phyloP scores from a whole-genome alignment of 2,329 filamentous ascomycete genomes.

The Talaromyces atroroseus region DNA sequence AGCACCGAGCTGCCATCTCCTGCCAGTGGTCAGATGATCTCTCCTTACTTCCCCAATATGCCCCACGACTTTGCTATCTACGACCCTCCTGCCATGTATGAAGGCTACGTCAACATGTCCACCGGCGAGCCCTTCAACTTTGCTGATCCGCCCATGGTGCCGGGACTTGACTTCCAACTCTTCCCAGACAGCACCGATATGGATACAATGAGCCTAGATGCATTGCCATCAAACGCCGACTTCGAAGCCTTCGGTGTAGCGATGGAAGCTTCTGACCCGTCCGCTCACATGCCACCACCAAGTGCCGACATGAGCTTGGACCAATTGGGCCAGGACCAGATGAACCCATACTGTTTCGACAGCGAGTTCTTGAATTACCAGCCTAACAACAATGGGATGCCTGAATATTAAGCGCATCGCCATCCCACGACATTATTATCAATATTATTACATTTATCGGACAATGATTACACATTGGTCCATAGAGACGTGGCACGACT shows the following conservation, averaged over 20 bases:
- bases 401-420: background rate
- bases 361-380: slow-evolving; percentile 8
- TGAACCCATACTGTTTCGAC: slow-evolving; percentile 12
- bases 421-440: background rate
- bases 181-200: slow-evolving; percentile 9
- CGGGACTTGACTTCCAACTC: slow-evolving; percentile 10
- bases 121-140: slow-evolving; percentile 9
- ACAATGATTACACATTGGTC: background rate
- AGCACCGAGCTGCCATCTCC: slow-evolving; percentile 12
- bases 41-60: slow-evolving; percentile 6
- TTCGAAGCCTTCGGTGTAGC: slow-evolving; percentile 4
- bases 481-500: slow-evolving; percentile 8
- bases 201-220: slow-evolving; percentile 4
- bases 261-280: slow-evolving; percentile 1
- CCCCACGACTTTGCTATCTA: background rate
- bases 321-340: slow-evolving; percentile 9
- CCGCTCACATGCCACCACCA: background rate
- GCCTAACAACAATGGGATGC: slow-evolving; percentile 4
- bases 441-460: background rate
- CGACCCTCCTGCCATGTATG: background rate
- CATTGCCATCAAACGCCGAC: slow-evolving; percentile 1
- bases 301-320: slow-evolving; percentile 12
- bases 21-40: slow-evolving; percentile 11
- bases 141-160: slow-evolving; percentile 6
- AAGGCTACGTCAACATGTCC: slow-evolving; percentile 5